phyloP scores from a whole-genome alignment of 768 basidiomycete species.

The Collybia nuda region DNA sequence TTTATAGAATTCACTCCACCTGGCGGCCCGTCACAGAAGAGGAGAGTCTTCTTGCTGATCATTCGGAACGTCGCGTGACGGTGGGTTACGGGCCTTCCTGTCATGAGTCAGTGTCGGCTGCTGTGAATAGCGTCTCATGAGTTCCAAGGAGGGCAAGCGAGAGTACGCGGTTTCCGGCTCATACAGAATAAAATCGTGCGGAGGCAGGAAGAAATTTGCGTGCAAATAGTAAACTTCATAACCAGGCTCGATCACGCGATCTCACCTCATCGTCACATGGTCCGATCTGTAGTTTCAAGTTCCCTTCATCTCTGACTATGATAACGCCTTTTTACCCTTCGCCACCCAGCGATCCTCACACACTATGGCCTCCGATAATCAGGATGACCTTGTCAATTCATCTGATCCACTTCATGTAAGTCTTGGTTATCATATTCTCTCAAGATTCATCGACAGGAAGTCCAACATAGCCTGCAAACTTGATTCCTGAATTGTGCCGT shows the following conservation, averaged over 20 bases:
- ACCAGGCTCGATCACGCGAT: slow-evolving; percentile 11
- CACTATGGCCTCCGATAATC: slow-evolving; percentile 22
- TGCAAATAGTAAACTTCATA: background rate
- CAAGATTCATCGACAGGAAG: background rate
- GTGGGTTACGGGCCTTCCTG: background rate
- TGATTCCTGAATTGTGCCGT: slow-evolving; percentile 83
- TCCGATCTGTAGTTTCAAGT: no score
- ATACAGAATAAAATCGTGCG: no score
- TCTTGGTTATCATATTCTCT: slow-evolving; percentile 2
- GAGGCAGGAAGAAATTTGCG: no score
- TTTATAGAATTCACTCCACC: background rate
- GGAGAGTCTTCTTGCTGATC: background rate
- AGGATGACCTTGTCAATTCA: slow-evolving; percentile 58
- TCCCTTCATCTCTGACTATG: no score
- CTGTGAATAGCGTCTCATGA: no score
- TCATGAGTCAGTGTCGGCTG: no score
- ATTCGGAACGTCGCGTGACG: background rate
- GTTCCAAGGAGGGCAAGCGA: no score
- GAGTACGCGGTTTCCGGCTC: background rate
- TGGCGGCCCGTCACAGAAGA: background rate
- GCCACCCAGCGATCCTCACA: no score
- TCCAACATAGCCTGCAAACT: slow-evolving; percentile 74
- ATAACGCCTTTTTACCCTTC: no score
- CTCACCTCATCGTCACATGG: slow-evolving; percentile 14
- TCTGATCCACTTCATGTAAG: slow-evolving; percentile 63